A percentile compares a stretch with the other conserved stretches of the same genome.
These are phyloP conservation scores for Tetrapisispora namnaoensis DNA, from an alignment of 805 yeast genomes.

Conservation along the genomic window DNA sequence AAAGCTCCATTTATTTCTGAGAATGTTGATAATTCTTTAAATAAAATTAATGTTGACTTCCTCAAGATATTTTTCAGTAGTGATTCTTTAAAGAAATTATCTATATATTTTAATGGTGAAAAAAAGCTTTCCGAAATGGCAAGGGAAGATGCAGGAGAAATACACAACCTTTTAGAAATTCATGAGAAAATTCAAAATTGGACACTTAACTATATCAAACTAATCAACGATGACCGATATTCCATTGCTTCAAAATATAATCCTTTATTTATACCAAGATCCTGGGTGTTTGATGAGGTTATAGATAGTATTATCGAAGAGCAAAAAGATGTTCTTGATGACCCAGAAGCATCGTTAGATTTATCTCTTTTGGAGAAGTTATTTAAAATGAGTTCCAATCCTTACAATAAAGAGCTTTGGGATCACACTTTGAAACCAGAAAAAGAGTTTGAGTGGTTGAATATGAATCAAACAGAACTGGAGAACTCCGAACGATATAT, in stretches of 20 bases:
- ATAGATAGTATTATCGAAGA: slow-evolving; percentile 47
- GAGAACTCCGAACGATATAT: slow-evolving; percentile 47
- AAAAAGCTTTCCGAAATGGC: neutral
- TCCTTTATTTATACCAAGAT: slow-evolving; percentile 75
- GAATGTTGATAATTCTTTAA: slow-evolving; percentile 14
- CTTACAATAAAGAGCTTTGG: slow-evolving; percentile 62
- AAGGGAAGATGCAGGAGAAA: slow-evolving; percentile 20
- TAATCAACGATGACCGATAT: slow-evolving; percentile 36
- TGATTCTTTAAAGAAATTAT: slow-evolving; percentile 11
- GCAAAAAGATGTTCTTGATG: slow-evolving; percentile 35
- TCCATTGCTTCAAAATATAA: slow-evolving; percentile 41
- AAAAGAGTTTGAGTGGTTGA: slow-evolving; percentile 43
- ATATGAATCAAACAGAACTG: slow-evolving; percentile 26
- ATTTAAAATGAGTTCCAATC: slow-evolving; percentile 61
- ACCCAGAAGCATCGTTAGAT: slow-evolving; percentile 14
- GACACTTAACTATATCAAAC: slow-evolving; percentile 39
- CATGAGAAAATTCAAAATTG: slow-evolving; percentile 37
- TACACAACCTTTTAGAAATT: slow-evolving; percentile 34
- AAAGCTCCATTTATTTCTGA: slow-evolving; percentile 30
- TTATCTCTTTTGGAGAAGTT: slow-evolving; percentile 46
- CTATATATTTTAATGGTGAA: slow-evolving; percentile 20
- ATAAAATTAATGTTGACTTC: slow-evolving; percentile 15
- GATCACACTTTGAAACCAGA: slow-evolving; percentile 45
- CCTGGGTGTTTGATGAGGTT: slow-evolving; percentile 81
- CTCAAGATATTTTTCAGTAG: slow-evolving; percentile 14